Evolutionary conservation across 768 basidiomycete species (phyloP), one percentile per base, ranked within the genome.

Genomic region (Tremella yokohamensis): DNA sequence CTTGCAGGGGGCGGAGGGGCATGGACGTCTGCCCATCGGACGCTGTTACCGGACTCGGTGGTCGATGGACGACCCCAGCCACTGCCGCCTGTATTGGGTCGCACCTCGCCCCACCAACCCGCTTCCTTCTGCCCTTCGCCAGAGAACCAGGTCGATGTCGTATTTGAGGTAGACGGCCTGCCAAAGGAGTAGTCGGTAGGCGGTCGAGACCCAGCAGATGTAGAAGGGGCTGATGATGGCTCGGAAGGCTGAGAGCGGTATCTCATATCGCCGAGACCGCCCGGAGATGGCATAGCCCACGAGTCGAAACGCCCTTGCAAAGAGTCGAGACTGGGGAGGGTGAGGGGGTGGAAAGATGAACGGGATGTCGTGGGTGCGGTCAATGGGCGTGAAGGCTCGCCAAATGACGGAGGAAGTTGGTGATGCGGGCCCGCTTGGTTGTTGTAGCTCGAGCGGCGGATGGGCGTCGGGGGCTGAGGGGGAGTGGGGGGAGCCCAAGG

Each of bases 41-140:
- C 42, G 42, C 42, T 45, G n/a, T n/a, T 18, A 16, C 42, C 22
- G 8, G 42, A 45, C 29, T 34, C 29, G 29, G 29, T 34, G 42
- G n/a, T 45, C 22, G 42, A 45, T 6, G 42, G 42, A 4, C 42
- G n/a, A 22, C 42, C 42, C 42, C 42, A 45, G 22, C 42, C 42
- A 15, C 42, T 45, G 22, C 42, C 15, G 42, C n/a, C 42, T 16
- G 42, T 45, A 18, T n/a, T 45, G n/a, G 42, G 42, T 16, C 42
- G 4, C 42, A 18, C 29, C 11, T 34, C 29, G 42, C 22, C 22
- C 42, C 42, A 45, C 22, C n/a, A 22, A 78, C 39, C 84, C 81
- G 52, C 81, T 80, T 37, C 80, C 77, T 24, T 81, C 80, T 52
- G 80, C 78, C 54, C n/a, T 45, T 45, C n/a, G 22, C 22, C 42